Percentiles rank a stretch among this genome's conserved stretches.
Evolutionary conservation across 2,329 filamentous ascomycete genomes (phyloP).

Genomic region (Berkeleyomyces basicola): DNA sequence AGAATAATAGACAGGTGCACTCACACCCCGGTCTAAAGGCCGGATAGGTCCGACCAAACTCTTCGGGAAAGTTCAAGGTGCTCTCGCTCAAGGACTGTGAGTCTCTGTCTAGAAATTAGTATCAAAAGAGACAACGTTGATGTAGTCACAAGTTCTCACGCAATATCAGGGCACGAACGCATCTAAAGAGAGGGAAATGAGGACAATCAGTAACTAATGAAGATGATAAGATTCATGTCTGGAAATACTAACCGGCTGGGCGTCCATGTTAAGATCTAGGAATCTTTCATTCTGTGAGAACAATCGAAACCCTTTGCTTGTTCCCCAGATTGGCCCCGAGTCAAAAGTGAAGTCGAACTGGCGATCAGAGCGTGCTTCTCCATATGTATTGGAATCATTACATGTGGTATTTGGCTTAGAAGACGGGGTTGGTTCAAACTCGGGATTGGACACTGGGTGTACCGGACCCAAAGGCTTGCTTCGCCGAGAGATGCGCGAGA

Average conservation of each 20-base stretch:
- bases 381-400: not conserved
- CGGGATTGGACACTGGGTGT: too few species aligned
- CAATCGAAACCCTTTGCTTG: constrained; percentile 13
- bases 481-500: not conserved
- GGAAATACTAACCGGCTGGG: not conserved
- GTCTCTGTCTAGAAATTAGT: constrained; percentile 10
- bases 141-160: not conserved
- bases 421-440: not conserved
- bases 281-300: constrained; percentile 18
- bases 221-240: not conserved
- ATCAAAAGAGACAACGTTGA: not conserved
- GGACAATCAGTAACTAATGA: not conserved
- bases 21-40: constrained; percentile 31
- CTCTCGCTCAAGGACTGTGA: constrained; percentile 27
- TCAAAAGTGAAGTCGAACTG: constrained; percentile 23
- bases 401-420: not conserved
- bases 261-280: constrained; percentile 21
- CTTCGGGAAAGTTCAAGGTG: constrained; percentile 25
- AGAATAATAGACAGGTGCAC: constrained; percentile 15
- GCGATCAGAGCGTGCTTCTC: not conserved
- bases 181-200: not conserved
- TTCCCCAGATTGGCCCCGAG: constrained; percentile 8
- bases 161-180: not conserved
- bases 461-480: not conserved
- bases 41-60: constrained; percentile 31